Percentiles rank a stretch among this genome's conserved stretches.
Conservation (phyloP, 768 basidiomycete species). For the Tulasnella sp. region DNA sequence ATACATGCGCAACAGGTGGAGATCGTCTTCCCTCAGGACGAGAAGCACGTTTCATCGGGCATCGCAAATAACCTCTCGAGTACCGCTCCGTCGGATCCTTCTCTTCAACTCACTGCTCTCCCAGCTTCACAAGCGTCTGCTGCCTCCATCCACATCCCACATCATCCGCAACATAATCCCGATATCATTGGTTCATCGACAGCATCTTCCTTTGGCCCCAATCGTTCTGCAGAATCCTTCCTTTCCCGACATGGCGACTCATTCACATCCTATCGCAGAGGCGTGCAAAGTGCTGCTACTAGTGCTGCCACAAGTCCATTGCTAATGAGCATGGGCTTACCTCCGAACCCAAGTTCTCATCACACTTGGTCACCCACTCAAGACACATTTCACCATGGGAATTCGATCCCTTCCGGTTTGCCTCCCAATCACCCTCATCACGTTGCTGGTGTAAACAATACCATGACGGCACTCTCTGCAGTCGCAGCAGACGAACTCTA, state of each 20-base stretch:
- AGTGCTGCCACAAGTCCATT: conserved; percentile 10
- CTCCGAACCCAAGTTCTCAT: background rate
- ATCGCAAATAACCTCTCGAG: too few species aligned
- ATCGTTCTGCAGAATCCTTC: too few species aligned
- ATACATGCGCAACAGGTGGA: too few species aligned
- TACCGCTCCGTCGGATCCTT: background rate
- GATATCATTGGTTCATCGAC: too few species aligned
- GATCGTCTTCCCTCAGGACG: too few species aligned
- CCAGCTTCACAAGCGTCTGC: background rate
- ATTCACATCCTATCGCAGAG: conserved; percentile 13
- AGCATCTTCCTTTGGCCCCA: too few species aligned
- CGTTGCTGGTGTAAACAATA: conserved; percentile 26
- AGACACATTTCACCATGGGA: too few species aligned
- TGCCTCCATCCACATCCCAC: conserved; percentile 18
- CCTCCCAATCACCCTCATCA: conserved; percentile 14
- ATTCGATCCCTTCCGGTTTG: conserved; percentile 1
- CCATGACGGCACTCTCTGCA: conserved; percentile 56
- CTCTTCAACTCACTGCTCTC: conserved; percentile 3
- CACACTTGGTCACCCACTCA: background rate
- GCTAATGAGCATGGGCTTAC: conserved; percentile 8
- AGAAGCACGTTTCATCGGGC: too few species aligned
- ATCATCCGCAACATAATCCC: too few species aligned
- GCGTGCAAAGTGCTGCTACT: conserved; percentile 9
- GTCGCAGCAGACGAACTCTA: conserved; percentile 80
- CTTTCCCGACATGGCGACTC: too few species aligned